Evolutionary conservation across 192 early-diverging fungal genomes (phyloP), one percentile per base, ranked within the genome.

Genomic region (Allomyces arbusculus): DNA sequence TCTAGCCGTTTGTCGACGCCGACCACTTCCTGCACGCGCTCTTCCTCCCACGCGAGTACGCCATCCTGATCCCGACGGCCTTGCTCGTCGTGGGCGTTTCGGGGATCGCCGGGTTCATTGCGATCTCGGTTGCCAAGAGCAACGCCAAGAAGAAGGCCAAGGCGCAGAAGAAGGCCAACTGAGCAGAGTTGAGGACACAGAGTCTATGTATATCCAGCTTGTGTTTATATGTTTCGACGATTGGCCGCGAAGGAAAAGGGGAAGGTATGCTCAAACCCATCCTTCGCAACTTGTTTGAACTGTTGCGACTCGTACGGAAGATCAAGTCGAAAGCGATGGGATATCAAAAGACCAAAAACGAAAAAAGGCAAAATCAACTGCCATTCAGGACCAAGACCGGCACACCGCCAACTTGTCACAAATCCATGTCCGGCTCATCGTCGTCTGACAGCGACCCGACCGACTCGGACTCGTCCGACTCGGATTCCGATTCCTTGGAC

Each of bases 111-210:
- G 82, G 82, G 9, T 94, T 96, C 76, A 74, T 94, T 61, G 80
- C 87, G 20, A 77, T 90, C 64, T 85, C 92, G 26, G 87, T 93
- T 86, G 86, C 91, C 70, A 88, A 88, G 73, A 89, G 87, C 74
- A 78, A 81, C 28, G 79, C 78, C 50, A 90, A 89, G 76, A 87
- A 85, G 73, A 76, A 82, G 0, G 78, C 80, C 40, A 58, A 14
- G 16, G 50, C 50, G 16, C 12, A 14, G 16, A 58, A 58, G 16
- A 58, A 58, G 33, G 33, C 33, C 33, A 40, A 40, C 33, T 40
- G 33, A 40, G 33, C 7, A 3, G 33, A 7, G 33, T 40, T 8
- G 33, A 40, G 33, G 7, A 40, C 33, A 8, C 4, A 4, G 26
- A 28, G 26, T 0, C 7, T 40, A 40, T 40, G 33, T 40, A 40